phyloP scores from a whole-genome alignment of 768 basidiomycete genomes.

The Termitomyces sp. region DNA sequence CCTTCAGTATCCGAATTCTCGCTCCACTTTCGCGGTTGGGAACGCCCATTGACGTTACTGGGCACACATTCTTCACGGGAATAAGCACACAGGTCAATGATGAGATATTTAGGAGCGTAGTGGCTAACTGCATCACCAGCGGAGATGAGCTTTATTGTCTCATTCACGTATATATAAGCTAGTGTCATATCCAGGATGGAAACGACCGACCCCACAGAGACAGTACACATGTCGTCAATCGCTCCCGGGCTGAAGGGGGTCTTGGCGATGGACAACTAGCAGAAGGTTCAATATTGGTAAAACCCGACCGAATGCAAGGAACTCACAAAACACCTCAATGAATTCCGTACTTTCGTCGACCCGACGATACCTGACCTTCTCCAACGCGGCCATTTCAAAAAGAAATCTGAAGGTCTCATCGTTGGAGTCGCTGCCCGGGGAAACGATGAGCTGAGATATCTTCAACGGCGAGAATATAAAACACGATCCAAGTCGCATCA shows the following conservation, averaged over 20 bases:
- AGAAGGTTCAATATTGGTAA: neutral
- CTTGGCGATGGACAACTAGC: neutral
- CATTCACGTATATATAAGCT: neutral
- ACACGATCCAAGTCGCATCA: neutral
- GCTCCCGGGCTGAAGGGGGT: neutral
- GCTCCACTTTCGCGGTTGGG: neutral
- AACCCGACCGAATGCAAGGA: neutral
- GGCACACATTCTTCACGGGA: neutral
- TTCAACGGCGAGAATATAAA: neutral
- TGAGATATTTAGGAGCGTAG: neutral
- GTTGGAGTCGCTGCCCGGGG: neutral
- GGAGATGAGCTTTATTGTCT: neutral
- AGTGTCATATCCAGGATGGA: neutral
- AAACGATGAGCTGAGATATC: conserved; percentile 5
- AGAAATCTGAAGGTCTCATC: conserved; percentile 3
- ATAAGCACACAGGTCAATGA: neutral
- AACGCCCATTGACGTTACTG: neutral
- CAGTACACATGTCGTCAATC: neutral
- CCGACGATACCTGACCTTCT: conserved; percentile 5
- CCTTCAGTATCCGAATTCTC: neutral
- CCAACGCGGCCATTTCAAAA: neutral
- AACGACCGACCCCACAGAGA: no score
- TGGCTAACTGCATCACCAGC: neutral
- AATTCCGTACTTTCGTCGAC: conserved; percentile 7
- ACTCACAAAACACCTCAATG: conserved; percentile 14